These are phyloP conservation scores for Oropetium thomaeum DNA, from an alignment of 176 grass and related monocot genomes.

Conservation along the genomic window DNA sequence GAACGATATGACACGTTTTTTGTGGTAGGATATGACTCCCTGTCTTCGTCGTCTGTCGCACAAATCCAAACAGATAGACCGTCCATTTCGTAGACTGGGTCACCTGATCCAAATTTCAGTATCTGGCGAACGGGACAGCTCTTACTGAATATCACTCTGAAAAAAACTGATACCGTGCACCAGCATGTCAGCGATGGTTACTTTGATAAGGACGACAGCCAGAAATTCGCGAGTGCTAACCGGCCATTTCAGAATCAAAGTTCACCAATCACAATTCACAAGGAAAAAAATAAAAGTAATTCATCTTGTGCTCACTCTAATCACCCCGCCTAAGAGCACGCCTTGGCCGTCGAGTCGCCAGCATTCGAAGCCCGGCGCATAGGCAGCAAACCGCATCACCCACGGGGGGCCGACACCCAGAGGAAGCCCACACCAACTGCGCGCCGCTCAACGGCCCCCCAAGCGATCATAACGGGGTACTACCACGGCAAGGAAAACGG, in stretches of 20 bases:
- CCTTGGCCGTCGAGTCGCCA: not conserved
- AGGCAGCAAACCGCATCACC: not conserved
- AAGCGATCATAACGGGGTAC: not conserved
- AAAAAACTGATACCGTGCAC: not conserved
- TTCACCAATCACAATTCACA: not conserved
- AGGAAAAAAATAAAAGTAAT: not conserved
- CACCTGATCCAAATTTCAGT: not conserved
- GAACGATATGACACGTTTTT: not conserved
- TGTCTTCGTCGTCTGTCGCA: not conserved
- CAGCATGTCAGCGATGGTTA: not conserved
- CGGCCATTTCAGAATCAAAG: not conserved
- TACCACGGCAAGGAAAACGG: not conserved
- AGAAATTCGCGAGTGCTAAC: not conserved
- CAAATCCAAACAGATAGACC: not conserved
- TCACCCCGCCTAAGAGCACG: not conserved
- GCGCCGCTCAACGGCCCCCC: not conserved
- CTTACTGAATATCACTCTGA: not conserved
- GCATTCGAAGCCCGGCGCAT: not conserved
- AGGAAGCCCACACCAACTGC: not conserved
- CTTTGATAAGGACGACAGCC: not conserved
- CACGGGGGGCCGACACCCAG: too few species aligned
- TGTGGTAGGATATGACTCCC: not conserved
- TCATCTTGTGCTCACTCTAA: not conserved
- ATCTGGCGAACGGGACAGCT: not conserved
- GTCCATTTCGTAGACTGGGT: not conserved